A percentile compares a stretch with the other conserved stretches of the same genome.
Conservation (phyloP, 352 stramenopile genomes). For the Pythium plurisporium region DNA sequence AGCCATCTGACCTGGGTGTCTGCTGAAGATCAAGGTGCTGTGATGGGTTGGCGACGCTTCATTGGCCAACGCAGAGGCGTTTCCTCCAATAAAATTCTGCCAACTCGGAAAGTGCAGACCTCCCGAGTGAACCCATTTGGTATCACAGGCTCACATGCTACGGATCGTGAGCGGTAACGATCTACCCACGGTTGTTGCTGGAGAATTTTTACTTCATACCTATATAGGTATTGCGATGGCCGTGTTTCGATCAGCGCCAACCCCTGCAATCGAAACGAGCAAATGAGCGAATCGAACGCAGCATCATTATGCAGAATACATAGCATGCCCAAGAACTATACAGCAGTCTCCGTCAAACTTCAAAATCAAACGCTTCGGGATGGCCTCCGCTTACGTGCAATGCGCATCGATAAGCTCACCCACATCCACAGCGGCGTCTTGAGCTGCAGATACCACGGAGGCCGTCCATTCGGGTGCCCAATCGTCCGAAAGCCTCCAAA, state of each 20-base stretch:
- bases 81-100: slow-evolving; percentile 15
- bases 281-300: too few relatives aligned
- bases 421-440: slow-evolving; percentile 3
- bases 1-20: too few relatives aligned
- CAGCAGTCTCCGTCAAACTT: too few relatives aligned
- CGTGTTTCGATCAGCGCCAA: too few relatives aligned
- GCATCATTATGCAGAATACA: too few relatives aligned
- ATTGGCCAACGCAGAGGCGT: slow-evolving; percentile 15
- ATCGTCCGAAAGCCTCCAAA: slow-evolving; percentile 36
- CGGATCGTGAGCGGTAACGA: too few relatives aligned
- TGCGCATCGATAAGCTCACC: neutral
- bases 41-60: slow-evolving; percentile 12
- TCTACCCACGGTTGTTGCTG: too few relatives aligned
- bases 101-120: slow-evolving; percentile 12
- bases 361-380: neutral
- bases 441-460: slow-evolving; percentile 5
- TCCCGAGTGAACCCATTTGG: neutral
- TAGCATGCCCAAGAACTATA: neutral
- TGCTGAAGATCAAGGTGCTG: neutral
- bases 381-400: neutral
- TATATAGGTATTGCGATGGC: too few relatives aligned
- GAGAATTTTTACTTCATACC: too few relatives aligned
- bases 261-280: too few relatives aligned
- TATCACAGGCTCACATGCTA: too few relatives aligned
- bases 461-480: slow-evolving; percentile 14